These are phyloP conservation scores for Hyaloscypha variabilis DNA, from an alignment of 495 filamentous ascomycete genomes.

Conservation along the genomic window DNA sequence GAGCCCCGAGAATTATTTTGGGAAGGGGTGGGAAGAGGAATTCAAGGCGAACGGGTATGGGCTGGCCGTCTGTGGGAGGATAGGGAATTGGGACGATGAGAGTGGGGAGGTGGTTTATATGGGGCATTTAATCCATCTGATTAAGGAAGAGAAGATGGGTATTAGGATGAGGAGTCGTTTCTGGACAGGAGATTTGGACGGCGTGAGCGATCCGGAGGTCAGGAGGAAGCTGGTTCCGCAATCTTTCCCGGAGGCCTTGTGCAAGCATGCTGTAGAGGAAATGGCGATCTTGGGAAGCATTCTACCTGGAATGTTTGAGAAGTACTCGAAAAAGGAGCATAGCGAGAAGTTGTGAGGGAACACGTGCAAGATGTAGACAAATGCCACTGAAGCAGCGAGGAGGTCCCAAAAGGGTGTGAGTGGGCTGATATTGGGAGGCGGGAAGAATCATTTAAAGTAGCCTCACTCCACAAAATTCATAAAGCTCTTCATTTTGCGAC, in stretches of 20 bases:
- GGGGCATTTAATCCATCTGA: constrained; percentile 13
- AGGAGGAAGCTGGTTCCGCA: not conserved
- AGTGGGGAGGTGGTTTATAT: constrained; percentile 1
- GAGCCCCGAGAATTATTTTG: constrained; percentile 8
- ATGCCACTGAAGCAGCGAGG: too few relatives aligned
- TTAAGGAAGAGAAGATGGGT: constrained; percentile 12
- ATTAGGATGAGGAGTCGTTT: constrained; percentile 7
- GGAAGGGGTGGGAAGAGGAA: not conserved
- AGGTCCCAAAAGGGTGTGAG: too few relatives aligned
- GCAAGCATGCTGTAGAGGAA: constrained; percentile 13
- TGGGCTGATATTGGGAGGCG: too few relatives aligned
- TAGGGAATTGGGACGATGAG: constrained; percentile 7
- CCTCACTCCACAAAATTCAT: too few relatives aligned
- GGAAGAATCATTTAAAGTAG: too few relatives aligned
- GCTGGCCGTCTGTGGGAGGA: not conserved
- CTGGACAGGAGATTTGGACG: constrained; percentile 12
- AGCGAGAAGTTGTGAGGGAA: too few relatives aligned
- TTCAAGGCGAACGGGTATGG: constrained; percentile 6
- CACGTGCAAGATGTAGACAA: too few relatives aligned
- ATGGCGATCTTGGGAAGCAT: constrained; percentile 9
- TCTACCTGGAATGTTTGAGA: constrained; percentile 11
- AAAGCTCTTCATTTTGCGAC: too few relatives aligned
- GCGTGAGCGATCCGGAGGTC: not conserved
- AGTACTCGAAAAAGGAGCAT: constrained; percentile 7
- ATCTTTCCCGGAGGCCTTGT: not conserved